Percentiles rank a stretch among this genome's conserved stretches.
phyloP scores from a whole-genome alignment of 2,329 filamentous ascomycete species.

The Akanthomyces lecanii region DNA sequence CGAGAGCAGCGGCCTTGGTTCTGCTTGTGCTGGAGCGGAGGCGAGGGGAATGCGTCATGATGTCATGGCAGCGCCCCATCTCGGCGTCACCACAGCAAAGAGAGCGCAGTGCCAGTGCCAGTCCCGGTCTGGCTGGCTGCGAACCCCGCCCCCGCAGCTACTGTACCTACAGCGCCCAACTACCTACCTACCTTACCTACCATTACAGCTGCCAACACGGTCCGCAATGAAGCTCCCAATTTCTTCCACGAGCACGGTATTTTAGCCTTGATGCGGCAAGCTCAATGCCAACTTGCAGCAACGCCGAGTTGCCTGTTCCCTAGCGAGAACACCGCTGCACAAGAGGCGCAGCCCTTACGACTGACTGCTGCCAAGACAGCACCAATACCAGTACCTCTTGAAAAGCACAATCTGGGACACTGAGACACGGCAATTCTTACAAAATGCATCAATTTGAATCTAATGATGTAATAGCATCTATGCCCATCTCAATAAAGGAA shows the following conservation, averaged over 20 bases:
- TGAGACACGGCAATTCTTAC: neutral
- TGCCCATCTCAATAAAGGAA: neutral
- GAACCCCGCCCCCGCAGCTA: constrained; percentile 1
- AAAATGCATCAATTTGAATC: neutral
- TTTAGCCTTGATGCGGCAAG: too few relatives aligned
- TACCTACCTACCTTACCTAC: neutral
- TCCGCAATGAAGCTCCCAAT: neutral
- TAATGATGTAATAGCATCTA: constrained; percentile 1
- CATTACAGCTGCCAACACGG: neutral
- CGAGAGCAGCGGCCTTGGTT: constrained; percentile 5
- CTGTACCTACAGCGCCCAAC: neutral
- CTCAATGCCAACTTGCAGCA: too few relatives aligned
- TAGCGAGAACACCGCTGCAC: too few relatives aligned
- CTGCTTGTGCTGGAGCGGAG: constrained; percentile 12
- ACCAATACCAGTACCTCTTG: neutral
- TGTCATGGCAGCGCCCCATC: constrained; percentile 27
- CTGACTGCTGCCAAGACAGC: neutral
- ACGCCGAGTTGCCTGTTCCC: too few relatives aligned
- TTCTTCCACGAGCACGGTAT: too few relatives aligned
- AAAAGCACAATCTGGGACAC: neutral
- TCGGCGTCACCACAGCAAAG: constrained; percentile 3
- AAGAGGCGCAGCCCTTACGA: too few relatives aligned
- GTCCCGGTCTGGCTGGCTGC: neutral
- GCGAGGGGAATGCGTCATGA: constrained; percentile 31
- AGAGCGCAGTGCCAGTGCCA: neutral